Conservation (phyloP, 352 stramenopile species). For the Pythium scleroteichum region DNA sequence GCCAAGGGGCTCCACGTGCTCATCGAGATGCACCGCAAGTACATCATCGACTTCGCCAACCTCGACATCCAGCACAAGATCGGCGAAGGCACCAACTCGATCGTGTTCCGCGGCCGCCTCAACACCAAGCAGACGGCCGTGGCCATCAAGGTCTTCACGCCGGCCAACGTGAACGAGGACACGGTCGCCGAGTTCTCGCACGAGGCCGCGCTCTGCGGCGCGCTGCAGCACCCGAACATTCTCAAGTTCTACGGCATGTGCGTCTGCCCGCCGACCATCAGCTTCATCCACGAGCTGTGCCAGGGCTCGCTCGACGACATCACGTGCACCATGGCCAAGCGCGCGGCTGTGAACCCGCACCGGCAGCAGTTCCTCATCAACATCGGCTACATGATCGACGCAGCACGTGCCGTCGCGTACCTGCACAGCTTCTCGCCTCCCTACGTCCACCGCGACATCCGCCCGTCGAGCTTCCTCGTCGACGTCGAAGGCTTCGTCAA, state of each 20-base stretch:
- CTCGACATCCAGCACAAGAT: slow-evolving; percentile 41
- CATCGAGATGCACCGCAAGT: slow-evolving; percentile 69
- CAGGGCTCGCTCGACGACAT: slow-evolving; percentile 40
- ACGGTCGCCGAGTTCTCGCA: slow-evolving; percentile 43
- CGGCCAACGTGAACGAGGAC: slow-evolving; percentile 39
- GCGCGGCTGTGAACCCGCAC: slow-evolving; percentile 4
- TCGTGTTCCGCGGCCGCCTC: slow-evolving; percentile 43
- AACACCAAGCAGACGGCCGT: slow-evolving; percentile 33
- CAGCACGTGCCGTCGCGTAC: slow-evolving; percentile 41
- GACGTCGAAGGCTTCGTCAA: slow-evolving; percentile 37
- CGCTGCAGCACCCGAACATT: slow-evolving; percentile 47
- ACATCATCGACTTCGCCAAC: slow-evolving; percentile 74
- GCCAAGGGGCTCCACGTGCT: slow-evolving; percentile 60
- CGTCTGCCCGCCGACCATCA: slow-evolving; percentile 50
- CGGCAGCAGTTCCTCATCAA: slow-evolving; percentile 35
- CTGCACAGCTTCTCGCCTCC: slow-evolving; percentile 49
- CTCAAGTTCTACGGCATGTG: slow-evolving; percentile 53
- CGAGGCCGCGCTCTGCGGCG: slow-evolving; percentile 44
- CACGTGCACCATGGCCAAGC: slow-evolving; percentile 12
- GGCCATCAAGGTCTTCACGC: slow-evolving; percentile 59
- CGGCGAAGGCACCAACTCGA: slow-evolving; percentile 36
- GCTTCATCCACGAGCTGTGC: slow-evolving; percentile 50
- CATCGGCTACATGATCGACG: slow-evolving; percentile 46
- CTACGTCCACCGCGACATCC: slow-evolving; percentile 54
- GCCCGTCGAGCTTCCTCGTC: slow-evolving; percentile 66